Evolutionary conservation across 139 green algal genomes (phyloP), one percentile per base, ranked within the genome.

Genomic region (Tetraselmis striata): DNA sequence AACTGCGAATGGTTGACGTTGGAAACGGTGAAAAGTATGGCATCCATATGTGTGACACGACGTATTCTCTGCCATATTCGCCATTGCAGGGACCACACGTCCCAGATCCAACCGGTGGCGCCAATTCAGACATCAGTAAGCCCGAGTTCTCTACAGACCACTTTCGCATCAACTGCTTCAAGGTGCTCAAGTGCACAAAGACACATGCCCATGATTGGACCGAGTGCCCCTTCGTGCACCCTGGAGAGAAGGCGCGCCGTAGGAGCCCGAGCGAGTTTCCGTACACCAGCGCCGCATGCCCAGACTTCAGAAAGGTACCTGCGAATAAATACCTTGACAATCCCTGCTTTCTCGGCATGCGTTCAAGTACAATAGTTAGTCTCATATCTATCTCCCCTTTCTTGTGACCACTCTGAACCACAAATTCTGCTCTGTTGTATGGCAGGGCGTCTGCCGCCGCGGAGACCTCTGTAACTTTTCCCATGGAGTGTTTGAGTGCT

Each of bases 401-500:
- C 18, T 25, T 25, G 45, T 18, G 45, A 67, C 11, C 45, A 18
- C 11, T 67, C 18, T 67, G 45, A 67, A 67, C 5, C 45, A 25
- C 18, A 25, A 5, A 18, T 25, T 67, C 18, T 67, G 5, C 11
- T 67, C 18, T 67, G 5, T 67, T 18, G 11, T 67, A 5, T 67
- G 45, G 90, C 92, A 89, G 28, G 96, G 96, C 1, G 87, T 78
- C 18, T 99, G 96, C 85, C 81, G 86, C 0, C 86, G 93, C 1
- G 91, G 92, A 5, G 96, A 98, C 74, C 88, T 90, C 0, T 99
- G 96, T 87, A 92, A 94, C 0, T 98, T 94, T 84, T 92, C 95
- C 0, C 96, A 99, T 80, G 95, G 95, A 77, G 94, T 99, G 0
- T 99, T 99, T 76, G 96, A 99, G 89, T 98, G 94, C 88, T 98